These are phyloP conservation scores for Asclepias syriaca DNA, from an alignment of 257 asterid genomes.

Conservation along the genomic window DNA sequence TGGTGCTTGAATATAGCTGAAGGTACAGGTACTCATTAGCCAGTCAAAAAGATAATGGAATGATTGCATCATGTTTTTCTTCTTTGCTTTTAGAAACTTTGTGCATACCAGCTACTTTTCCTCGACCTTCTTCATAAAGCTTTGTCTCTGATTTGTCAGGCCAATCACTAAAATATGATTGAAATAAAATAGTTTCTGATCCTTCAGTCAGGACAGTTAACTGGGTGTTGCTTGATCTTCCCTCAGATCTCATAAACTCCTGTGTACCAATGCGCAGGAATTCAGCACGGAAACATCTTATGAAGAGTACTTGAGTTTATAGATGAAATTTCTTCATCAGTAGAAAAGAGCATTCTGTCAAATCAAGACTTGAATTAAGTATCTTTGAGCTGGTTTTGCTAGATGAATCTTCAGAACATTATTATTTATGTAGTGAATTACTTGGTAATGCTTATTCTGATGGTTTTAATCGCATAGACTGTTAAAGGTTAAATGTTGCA, in stretches of 20 bases:
- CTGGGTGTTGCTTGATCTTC: constrained; percentile 19
- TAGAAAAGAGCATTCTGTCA: neutral
- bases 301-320: neutral
- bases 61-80: neutral
- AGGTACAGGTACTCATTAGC: neutral
- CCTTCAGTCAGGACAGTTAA: constrained; percentile 57
- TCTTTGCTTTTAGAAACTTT: neutral
- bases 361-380: neutral
- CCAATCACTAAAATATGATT: constrained; percentile 69
- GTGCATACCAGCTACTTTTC: constrained; percentile 80
- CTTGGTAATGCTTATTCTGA: neutral
- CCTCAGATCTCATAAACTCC: constrained; percentile 34
- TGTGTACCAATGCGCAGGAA: constrained; percentile 5
- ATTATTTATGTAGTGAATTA: neutral
- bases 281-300: neutral
- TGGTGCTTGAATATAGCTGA: constrained; percentile 40
- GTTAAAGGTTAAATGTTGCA: constrained; percentile 5
- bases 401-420: neutral
- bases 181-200: constrained; percentile 62
- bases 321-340: neutral
- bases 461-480: neutral
- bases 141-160: constrained; percentile 41
- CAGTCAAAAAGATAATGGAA: neutral
- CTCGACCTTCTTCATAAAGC: constrained; percentile 59
- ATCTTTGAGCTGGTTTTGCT: neutral